Evolutionary conservation across 805 yeast genomes (phyloP).

Genomic region (Saccharomycodes ludwigii): DNA sequence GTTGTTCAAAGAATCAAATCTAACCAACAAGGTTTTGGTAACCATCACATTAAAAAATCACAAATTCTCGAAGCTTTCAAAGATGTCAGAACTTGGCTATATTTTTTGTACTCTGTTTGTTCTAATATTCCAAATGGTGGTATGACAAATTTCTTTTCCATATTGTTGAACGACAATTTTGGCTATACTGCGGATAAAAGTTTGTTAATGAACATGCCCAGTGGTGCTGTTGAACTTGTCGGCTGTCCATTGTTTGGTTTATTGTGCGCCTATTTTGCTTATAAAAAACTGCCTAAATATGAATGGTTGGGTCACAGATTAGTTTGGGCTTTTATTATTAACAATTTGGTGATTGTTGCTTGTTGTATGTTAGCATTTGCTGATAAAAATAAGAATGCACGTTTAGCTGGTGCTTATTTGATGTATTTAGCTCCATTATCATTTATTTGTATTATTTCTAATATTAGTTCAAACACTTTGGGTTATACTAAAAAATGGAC

Average conservation of each 20-base stretch:
- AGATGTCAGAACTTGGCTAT: slow-evolving; percentile 39
- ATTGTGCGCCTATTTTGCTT: slow-evolving; percentile 13
- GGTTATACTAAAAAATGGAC: slow-evolving; percentile 67
- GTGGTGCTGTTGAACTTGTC: slow-evolving; percentile 34
- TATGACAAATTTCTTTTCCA: slow-evolving; percentile 34
- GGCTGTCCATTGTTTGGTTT: slow-evolving; percentile 25
- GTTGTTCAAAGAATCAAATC: slow-evolving; percentile 40
- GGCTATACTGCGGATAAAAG: slow-evolving; percentile 30
- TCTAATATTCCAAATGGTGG: slow-evolving; percentile 45
- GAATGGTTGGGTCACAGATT: slow-evolving; percentile 14
- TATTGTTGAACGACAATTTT: slow-evolving; percentile 31
- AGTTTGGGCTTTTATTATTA: slow-evolving; percentile 23
- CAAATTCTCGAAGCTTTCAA: slow-evolving; percentile 40
- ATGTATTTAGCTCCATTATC: slow-evolving; percentile 26
- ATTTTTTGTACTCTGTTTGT: slow-evolving; percentile 28
- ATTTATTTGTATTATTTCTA: slow-evolving; percentile 23
- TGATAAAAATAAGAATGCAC: slow-evolving; percentile 19
- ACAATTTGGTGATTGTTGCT: slow-evolving; percentile 22
- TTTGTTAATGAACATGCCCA: slow-evolving; percentile 33
- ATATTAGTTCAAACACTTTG: slow-evolving; percentile 40
- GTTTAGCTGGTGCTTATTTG: slow-evolving; percentile 29
- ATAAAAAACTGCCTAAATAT: slow-evolving; percentile 9
- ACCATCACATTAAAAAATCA: slow-evolving; percentile 37
- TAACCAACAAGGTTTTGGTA: slow-evolving; percentile 50
- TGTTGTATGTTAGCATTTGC: slow-evolving; percentile 34